Percentiles rank a stretch among this genome's conserved stretches.
Evolutionary conservation across 768 basidiomycete genomes (phyloP).

Genomic region (Leccinum subgranulosum): DNA sequence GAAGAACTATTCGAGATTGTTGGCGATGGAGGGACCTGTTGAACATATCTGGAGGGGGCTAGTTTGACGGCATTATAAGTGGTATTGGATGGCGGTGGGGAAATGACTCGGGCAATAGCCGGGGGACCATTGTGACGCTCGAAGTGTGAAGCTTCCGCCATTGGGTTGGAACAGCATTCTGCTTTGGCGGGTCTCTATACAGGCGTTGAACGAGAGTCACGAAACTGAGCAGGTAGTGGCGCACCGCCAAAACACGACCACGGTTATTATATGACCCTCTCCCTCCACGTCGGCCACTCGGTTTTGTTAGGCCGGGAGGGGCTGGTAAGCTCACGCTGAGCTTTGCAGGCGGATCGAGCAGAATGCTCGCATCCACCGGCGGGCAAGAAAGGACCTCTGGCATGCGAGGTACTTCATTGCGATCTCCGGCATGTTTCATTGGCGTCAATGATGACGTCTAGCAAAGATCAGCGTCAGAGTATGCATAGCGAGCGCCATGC

Average conservation of each 20-base stretch:
- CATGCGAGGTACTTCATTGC: not conserved
- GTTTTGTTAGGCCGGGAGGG: conserved; percentile 10
- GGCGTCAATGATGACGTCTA: conserved; percentile 7
- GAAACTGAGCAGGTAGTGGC: not conserved
- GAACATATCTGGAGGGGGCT: not conserved
- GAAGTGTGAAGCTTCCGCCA: not conserved
- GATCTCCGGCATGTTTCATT: not conserved
- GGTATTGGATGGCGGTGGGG: conserved; percentile 4
- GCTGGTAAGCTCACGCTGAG: conserved; percentile 2
- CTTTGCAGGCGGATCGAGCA: not conserved
- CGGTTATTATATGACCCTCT: not conserved
- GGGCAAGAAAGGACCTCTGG: conserved; percentile 2
- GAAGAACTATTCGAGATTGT: conserved; percentile 10
- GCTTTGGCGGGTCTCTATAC: conserved; percentile 2
- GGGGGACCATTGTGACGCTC: conserved; percentile 8
- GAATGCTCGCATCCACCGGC: not conserved
- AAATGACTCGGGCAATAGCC: not conserved
- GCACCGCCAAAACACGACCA: not conserved
- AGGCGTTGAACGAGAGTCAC: not conserved
- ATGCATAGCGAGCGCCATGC: not conserved
- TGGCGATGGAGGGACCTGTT: conserved; percentile 12
- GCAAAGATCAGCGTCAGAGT: not conserved
- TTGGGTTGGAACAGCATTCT: not conserved
- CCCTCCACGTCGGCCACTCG: not conserved
- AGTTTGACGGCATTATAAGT: conserved; percentile 8